Evolutionary conservation across 176 grass and related monocot species (phyloP).

Genomic region (bread wheat (Triticum aestivum)): IWGSC_CS_RefSeq_v2.1 NC_057798.1:518823631-518824130

Average conservation of each 20-base stretch:
- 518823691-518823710: slow-evolving; percentile 45
- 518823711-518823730: slow-evolving; percentile 18
- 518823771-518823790: slow-evolving; percentile 78
- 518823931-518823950: slow-evolving; percentile 26
- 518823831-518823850: neutral
- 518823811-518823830: neutral
- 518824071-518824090: no score
- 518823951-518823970: neutral
- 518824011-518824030: neutral
- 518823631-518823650: neutral
- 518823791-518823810: neutral
- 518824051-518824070: no score
- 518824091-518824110: no score
- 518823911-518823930: neutral
- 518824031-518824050: neutral
- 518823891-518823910: slow-evolving; percentile 54
- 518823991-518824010: neutral
- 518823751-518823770: slow-evolving; percentile 82
- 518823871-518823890: neutral
- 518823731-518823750: slow-evolving; percentile 26
- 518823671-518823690: neutral
- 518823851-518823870: neutral
- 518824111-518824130: no score
- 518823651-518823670: neutral
- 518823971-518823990: neutral